Evolutionary conservation across 2,329 filamentous ascomycete species (phyloP), one percentile per base, ranked within the genome.

Genomic region (Aspergillaceae sp.): DNA sequence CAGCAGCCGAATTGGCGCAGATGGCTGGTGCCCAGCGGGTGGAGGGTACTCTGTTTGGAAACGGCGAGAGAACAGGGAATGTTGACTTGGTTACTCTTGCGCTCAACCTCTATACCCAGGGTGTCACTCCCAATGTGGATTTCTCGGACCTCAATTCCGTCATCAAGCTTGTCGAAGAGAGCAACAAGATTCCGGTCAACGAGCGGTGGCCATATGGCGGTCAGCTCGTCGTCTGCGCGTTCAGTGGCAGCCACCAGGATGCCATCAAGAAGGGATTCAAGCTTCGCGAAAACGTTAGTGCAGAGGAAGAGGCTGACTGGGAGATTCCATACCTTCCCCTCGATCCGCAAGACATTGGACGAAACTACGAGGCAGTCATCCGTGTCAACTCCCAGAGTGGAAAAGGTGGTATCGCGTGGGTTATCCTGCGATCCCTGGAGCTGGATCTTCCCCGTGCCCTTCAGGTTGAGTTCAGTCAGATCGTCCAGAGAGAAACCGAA

Each of bases 291-390:
- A 68, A 75, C 40, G 68, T 76, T 1, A 77, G 76, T 40, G 72
- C 69, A 4, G 72, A 77, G 61, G 80, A 91, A 46, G 80, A 91
- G 47, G 80, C 83, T 60, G 73, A 71, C 36, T 97, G 91, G 91
- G 74, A 86, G 56, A 77, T 96, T 35, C 91, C 91, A 0, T 97
- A 97, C 64, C 83, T 97, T 42, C 91, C 91, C 8, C 78, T 97
- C 58, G 91, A 97, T 61, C 91, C 91, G 4, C 78, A 86, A 61
- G 91, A 97, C 61, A 95, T 97, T 53, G 91, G 91, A 43, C 83
- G 91, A 48, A 96, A 84, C n/a, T 97, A 97, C 78, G 90, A 97
- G 70, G 91, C 91, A 48, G 86, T 97, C 63, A 97, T 97, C 64
- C 86, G 91, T 49, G 91, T 97, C 78, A 98, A 97, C 75, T 94